phyloP scores from a whole-genome alignment of 257 asterid species.

The Cordia subcordata region DNA sequence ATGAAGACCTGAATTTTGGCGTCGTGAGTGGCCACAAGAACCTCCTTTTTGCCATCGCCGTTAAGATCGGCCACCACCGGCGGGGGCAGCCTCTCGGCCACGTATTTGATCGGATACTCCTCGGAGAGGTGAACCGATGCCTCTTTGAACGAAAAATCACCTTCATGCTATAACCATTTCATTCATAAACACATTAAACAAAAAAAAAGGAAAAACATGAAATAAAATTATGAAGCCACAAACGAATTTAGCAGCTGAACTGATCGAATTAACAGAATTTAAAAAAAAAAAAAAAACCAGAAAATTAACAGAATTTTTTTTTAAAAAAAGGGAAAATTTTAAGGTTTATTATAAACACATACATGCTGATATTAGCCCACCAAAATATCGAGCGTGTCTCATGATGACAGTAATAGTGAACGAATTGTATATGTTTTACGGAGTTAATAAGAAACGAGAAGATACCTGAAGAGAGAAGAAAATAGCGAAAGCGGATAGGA shows the following conservation, averaged over 20 bases:
- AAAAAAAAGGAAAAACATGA: not conserved
- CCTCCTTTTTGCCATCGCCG: constrained; percentile 91
- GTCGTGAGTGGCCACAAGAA: constrained; percentile 93
- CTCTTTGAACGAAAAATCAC: constrained; percentile 94
- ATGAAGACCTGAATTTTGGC: constrained; percentile 96
- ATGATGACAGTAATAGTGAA: too few relatives aligned
- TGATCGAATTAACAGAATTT: not conserved
- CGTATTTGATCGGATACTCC: constrained; percentile 88
- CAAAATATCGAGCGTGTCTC: too few relatives aligned
- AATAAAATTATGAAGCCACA: too few relatives aligned
- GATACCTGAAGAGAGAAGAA: constrained; percentile 95
- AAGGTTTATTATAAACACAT: constrained; percentile 7
- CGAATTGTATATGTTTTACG: too few relatives aligned
- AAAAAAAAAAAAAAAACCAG: not conserved
- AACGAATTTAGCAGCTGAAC: constrained; percentile 1
- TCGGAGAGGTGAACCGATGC: constrained; percentile 92
- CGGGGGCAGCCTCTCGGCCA: constrained; percentile 92
- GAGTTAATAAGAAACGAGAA: too few relatives aligned
- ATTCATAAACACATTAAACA: not conserved
- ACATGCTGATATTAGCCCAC: too few relatives aligned
- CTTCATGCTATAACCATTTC: constrained; percentile 60
- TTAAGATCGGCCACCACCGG: constrained; percentile 93
- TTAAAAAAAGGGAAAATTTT: too few relatives aligned
- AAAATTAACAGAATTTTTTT: constrained; percentile 7
- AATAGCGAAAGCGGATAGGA: constrained; percentile 97